Conservation (phyloP, 176 grass and related monocot species). For the Avena eriantha region DNA sequence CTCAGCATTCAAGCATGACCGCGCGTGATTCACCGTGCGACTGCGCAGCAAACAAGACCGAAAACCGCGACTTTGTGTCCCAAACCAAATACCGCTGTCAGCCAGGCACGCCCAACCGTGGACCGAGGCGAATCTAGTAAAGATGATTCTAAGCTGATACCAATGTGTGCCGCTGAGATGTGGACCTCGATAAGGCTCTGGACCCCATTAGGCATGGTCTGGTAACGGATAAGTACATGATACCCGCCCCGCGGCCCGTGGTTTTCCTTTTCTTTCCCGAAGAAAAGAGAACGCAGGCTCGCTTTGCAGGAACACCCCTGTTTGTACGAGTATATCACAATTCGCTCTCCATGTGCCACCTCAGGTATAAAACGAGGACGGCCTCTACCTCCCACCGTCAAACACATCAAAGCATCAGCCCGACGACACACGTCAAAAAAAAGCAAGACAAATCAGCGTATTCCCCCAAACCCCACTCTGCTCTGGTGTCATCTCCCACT, state of each 20-base stretch:
- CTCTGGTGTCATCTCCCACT: background rate
- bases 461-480: constrained; percentile 2
- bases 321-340: background rate
- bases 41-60: constrained; percentile 9
- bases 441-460: background rate
- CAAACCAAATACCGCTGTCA: constrained; percentile 35
- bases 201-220: background rate
- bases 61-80: constrained; percentile 43
- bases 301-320: background rate
- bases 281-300: background rate
- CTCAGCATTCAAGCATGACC: no score
- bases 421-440: constrained; percentile 26
- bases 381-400: background rate
- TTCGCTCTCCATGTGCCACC: background rate
- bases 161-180: background rate
- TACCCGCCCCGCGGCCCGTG: constrained; percentile 31
- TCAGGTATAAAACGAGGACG: constrained; percentile 44
- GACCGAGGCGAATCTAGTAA: background rate
- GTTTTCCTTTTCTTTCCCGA: constrained; percentile 13
- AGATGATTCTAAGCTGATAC: background rate
- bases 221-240: background rate
- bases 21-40: background rate
- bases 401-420: background rate
- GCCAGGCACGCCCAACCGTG: background rate
- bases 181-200: background rate